Percentiles rank a stretch among this genome's conserved stretches.
Evolutionary conservation across 345 rosid species (phyloP).

Genomic region (Gossypium mustelinum): DNA sequence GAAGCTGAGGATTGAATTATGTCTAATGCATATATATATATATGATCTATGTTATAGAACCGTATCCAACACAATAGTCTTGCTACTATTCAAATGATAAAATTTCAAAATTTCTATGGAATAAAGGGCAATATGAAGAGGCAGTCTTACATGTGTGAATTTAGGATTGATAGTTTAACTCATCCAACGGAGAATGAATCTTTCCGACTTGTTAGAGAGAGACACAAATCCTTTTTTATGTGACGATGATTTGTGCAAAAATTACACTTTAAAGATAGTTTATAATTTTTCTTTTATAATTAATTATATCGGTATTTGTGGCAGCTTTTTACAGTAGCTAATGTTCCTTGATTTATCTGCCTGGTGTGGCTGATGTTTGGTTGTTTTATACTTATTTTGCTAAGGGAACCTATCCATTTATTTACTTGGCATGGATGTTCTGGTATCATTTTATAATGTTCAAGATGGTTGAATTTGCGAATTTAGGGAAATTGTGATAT

Average conservation of each 20-base stretch:
- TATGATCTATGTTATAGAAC: background rate
- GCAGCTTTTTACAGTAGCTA: background rate
- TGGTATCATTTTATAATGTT: background rate
- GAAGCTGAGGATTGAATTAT: background rate
- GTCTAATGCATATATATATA: background rate
- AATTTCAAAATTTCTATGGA: background rate
- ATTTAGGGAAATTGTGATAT: background rate
- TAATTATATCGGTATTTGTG: no score
- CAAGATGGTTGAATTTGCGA: background rate
- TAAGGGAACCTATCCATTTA: background rate
- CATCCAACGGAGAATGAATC: no score
- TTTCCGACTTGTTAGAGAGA: no score
- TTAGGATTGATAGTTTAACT: no score
- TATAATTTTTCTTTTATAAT: no score
- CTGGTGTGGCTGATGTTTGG: background rate
- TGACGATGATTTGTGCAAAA: no score
- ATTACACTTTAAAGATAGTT: no score
- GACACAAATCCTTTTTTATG: no score
- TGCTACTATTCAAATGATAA: background rate
- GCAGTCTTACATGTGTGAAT: background rate
- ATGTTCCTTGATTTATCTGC: background rate
- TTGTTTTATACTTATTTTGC: background rate
- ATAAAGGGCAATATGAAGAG: background rate
- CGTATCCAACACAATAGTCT: background rate
- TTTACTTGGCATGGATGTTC: background rate